These are phyloP conservation scores for Tuber indicum DNA, from an alignment of 495 filamentous ascomycete species.

Conservation along the genomic window DNA sequence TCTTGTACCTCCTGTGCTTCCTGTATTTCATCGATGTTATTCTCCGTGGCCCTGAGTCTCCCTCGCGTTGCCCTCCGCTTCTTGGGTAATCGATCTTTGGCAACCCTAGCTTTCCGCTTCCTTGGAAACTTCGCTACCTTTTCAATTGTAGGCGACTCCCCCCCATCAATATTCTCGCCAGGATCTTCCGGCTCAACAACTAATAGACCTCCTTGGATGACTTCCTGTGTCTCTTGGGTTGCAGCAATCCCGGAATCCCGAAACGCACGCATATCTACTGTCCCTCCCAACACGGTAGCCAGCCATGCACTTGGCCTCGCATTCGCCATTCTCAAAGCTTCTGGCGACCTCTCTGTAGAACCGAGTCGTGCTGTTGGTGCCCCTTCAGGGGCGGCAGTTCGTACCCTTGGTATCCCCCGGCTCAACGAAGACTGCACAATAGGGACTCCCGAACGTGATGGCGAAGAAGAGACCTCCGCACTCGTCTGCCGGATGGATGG, in stretches of 20 bases:
- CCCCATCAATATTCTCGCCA: not conserved
- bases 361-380: not conserved
- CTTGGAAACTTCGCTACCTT: not conserved
- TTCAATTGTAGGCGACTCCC: not conserved
- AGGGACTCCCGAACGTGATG: not conserved
- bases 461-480: not conserved
- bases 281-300: not conserved
- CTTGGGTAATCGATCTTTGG: not conserved
- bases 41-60: constrained; percentile 20
- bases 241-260: not conserved
- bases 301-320: not conserved
- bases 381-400: not conserved
- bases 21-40: constrained; percentile 21
- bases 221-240: not conserved
- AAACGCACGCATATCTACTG: not conserved
- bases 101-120: not conserved
- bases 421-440: not conserved
- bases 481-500: constrained; percentile 7
- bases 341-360: not conserved
- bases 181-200: not conserved
- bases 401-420: not conserved
- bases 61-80: constrained; percentile 14
- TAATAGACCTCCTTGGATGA: not conserved
- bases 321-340: not conserved
- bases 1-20: constrained; percentile 23